Evolutionary conservation across 306 rosid genomes (phyloP).

Genomic region (Sindora glabra): DNA sequence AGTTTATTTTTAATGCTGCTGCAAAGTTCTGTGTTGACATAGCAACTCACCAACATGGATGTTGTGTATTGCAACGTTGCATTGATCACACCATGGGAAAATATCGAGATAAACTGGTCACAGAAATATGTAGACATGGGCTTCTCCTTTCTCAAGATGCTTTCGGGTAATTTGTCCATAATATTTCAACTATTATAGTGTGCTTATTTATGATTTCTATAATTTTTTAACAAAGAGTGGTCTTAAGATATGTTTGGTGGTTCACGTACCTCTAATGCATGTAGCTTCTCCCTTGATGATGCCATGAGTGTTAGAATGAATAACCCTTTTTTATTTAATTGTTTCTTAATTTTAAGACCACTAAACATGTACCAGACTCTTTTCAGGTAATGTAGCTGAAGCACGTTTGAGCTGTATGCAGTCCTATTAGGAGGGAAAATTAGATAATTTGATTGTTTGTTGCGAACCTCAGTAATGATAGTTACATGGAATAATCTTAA

Average conservation of each 20-base stretch:
- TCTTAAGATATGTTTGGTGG: background rate
- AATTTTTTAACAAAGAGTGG: background rate
- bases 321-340: background rate
- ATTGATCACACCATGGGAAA: slow-evolving; percentile 41
- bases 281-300: background rate
- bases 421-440: background rate
- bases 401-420: background rate
- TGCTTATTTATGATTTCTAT: background rate
- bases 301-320: background rate
- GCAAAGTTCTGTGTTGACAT: slow-evolving; percentile 43
- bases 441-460: background rate
- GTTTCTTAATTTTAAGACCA: background rate
- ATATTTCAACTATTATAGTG: background rate
- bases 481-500: no score
- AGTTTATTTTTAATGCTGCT: slow-evolving; percentile 65
- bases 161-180: slow-evolving; percentile 42
- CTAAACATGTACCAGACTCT: no score
- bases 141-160: slow-evolving; percentile 64
- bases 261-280: background rate
- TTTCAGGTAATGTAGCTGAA: no score
- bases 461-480: background rate
- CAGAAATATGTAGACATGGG: slow-evolving; percentile 50
- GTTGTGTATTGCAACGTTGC: slow-evolving; percentile 74
- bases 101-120: slow-evolving; percentile 34
- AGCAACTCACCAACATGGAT: slow-evolving; percentile 77